Conservation (phyloP, 179 eudicot species). For the Silene vulgaris region DNA sequence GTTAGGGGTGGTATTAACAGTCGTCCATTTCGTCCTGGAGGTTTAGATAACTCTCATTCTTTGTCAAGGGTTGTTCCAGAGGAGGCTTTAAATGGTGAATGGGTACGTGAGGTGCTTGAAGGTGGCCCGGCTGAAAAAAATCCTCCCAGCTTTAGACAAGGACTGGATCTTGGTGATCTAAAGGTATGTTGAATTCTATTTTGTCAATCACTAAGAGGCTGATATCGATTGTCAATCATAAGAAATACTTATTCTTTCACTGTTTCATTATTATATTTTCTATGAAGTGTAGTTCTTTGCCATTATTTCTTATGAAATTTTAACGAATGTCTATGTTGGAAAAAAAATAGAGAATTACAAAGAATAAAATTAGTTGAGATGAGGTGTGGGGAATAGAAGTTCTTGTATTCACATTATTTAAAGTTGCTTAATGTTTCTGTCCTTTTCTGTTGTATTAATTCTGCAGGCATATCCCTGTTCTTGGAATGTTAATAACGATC, state of each 20-base stretch:
- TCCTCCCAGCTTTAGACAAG: constrained; percentile 83
- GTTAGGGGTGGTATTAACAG: constrained; percentile 81
- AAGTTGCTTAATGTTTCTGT: constrained; percentile 16
- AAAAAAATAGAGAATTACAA: not conserved
- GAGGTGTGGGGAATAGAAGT: not conserved
- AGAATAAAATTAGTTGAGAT: not conserved
- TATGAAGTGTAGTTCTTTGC: not conserved
- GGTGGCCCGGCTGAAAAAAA: constrained; percentile 60
- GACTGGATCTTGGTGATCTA: constrained; percentile 74
- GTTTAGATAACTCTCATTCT: constrained; percentile 67
- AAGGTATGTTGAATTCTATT: constrained; percentile 38
- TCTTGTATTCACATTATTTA: constrained; percentile 3
- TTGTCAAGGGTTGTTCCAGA: constrained; percentile 60
- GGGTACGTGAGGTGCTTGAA: constrained; percentile 70
- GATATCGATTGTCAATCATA: not conserved
- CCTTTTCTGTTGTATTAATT: constrained; percentile 14
- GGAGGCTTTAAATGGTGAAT: constrained; percentile 80
- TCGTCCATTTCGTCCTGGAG: constrained; percentile 98
- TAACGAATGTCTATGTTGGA: not conserved
- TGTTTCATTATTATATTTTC: not conserved
- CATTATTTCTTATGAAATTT: constrained; percentile 3
- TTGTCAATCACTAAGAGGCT: not conserved
- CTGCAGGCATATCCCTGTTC: constrained; percentile 59
- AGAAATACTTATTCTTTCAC: not conserved
- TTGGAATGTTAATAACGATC: constrained; percentile 53